Conservation (phyloP, 2,329 filamentous ascomycete genomes). For the Colletotrichum camelliae region DNA sequence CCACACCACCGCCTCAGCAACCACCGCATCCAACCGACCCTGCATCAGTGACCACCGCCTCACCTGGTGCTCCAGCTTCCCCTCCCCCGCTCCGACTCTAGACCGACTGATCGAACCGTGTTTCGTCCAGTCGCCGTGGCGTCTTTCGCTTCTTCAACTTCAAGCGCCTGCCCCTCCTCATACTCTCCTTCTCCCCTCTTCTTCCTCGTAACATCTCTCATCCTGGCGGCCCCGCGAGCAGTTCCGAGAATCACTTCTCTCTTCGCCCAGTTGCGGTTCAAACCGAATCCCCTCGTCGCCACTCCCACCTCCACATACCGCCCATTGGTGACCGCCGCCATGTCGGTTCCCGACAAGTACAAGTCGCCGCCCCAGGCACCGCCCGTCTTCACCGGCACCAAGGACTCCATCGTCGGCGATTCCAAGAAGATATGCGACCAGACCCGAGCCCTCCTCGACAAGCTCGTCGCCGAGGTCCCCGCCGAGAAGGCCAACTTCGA, state of each 20-base stretch:
- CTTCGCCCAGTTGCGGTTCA: constrained; percentile 59
- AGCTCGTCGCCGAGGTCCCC: constrained; percentile 67
- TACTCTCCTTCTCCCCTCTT: constrained; percentile 58
- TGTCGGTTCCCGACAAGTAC: constrained; percentile 69
- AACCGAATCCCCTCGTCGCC: constrained; percentile 30
- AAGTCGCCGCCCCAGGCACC: constrained; percentile 78
- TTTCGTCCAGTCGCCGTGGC: constrained; percentile 41
- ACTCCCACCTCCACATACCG: constrained; percentile 31
- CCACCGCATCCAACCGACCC: not conserved
- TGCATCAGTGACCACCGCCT: constrained; percentile 15
- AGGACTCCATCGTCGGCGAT: constrained; percentile 69
- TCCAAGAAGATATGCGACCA: constrained; percentile 69
- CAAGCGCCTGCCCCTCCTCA: constrained; percentile 38
- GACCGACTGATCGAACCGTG: constrained; percentile 6
- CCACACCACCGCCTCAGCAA: not conserved
- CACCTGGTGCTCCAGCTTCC: not conserved
- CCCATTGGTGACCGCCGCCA: constrained; percentile 56
- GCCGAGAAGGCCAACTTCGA: constrained; percentile 57
- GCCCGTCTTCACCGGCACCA: constrained; percentile 77
- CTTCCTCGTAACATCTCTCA: constrained; percentile 61
- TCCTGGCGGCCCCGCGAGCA: constrained; percentile 70
- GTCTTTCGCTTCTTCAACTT: constrained; percentile 27
- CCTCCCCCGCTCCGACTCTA: constrained; percentile 16
- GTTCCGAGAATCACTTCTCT: constrained; percentile 63
- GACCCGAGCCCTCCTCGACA: constrained; percentile 70